phyloP scores from a whole-genome alignment of 352 stramenopile species.

The Phytophthora quininea region DNA sequence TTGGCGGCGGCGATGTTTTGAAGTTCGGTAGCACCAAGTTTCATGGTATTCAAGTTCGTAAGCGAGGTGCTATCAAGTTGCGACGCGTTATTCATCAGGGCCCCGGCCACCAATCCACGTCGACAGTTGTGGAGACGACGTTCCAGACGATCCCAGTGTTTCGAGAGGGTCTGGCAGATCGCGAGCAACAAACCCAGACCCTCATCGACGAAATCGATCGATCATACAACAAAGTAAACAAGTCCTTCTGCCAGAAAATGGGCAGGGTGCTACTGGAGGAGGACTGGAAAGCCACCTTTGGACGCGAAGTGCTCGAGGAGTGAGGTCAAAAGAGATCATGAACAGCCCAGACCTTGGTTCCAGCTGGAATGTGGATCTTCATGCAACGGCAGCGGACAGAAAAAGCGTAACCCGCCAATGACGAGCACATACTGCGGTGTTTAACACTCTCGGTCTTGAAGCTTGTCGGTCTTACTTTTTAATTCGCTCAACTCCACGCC shows the following conservation, averaged over 20 bases:
- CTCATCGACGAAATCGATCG: slow-evolving; percentile 25
- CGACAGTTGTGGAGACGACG: slow-evolving; percentile 48
- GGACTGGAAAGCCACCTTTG: neutral
- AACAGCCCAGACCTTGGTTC: neutral
- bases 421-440: too few species aligned
- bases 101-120: slow-evolving; percentile 10
- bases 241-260: slow-evolving; percentile 29
- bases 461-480: too few species aligned
- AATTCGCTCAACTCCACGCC: too few species aligned
- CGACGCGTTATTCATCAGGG: slow-evolving; percentile 12
- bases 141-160: slow-evolving; percentile 50
- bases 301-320: neutral
- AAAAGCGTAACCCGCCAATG: too few species aligned
- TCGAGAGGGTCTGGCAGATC: slow-evolving; percentile 46
- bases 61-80: slow-evolving; percentile 29
- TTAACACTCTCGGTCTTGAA: too few species aligned
- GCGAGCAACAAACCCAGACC: slow-evolving; percentile 19
- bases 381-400: too few species aligned
- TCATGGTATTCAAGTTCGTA: slow-evolving; percentile 13
- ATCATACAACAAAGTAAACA: slow-evolving; percentile 24
- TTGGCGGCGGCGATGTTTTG: slow-evolving; percentile 8
- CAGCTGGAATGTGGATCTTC: slow-evolving; percentile 18
- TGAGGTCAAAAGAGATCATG: neutral
- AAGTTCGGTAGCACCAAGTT: slow-evolving; percentile 15
- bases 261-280: slow-evolving; percentile 18